Evolutionary conservation across 441 rosid genomes (phyloP), one percentile per base, ranked within the genome.

Genomic region (Populus hybrid): DNA sequence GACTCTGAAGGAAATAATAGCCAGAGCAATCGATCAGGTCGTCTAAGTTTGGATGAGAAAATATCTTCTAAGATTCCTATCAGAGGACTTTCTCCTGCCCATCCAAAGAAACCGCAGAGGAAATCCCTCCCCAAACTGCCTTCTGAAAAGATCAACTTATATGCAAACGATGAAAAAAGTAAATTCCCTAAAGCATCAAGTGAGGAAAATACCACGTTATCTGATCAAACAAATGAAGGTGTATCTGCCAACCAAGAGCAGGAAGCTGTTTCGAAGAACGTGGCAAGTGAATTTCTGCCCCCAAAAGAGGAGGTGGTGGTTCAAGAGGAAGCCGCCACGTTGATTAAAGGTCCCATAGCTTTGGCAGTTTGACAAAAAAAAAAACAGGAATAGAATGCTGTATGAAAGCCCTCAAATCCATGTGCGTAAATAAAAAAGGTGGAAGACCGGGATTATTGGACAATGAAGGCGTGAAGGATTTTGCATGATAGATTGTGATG

Each of bases 61-160:
- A 78, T 78, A 38, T 72, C 87, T 59, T 86, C 34, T 38, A 84
- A 82, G 76, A 82, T 26, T 79, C 42, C 89, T 38, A 73, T 83
- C 65, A 91, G 89, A 83, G 95, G 83, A 75, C 73, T 82, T 65
- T 74, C 94, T 4, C 87, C 86, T 70, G 87, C 81, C 63, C 83
- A 69, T 71, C 72, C 82, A 71, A 96, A 92, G 84, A 92, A 89
- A 88, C 96, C 93, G 11, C 82, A 69, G 66, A 86, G 95, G 66
- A 93, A 86, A 81, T 96, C 99, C 38, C 97, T 96, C 73, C 96
- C 97, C 53, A 91, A 90, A 87, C 86, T 94, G 86, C 97, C 99
- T 81, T 96, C 98, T 77, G 92, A 92, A 75, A 91, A 84, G 89
- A 86, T 86, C 59, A 84, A 69, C 68, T 88, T 86, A 72, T 78